Evolutionary conservation across 495 filamentous ascomycete genomes (phyloP), one percentile per base, ranked within the genome.

Genomic region (Parachaetomium inaequale): DNA sequence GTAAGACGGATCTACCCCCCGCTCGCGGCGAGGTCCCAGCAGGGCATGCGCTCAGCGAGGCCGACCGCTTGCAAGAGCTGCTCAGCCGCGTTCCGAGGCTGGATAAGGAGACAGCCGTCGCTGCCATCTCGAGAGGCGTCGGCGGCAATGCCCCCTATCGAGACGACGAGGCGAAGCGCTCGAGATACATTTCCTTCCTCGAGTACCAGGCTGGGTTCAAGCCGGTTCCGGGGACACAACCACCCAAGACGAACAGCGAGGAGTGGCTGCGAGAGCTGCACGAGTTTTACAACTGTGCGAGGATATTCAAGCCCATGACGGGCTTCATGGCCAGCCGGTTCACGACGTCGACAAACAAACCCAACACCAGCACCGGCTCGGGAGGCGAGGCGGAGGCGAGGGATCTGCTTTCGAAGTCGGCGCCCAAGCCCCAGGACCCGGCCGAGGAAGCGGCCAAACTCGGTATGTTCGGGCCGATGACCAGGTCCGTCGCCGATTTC

Each of bases 401-500:
- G 0, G 68, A 79, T 1, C 69, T 87, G 11, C 68, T 93, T 0
- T 77, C 75, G 23, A 81, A 75, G 34, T 85, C 87, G 0, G 70
- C 78, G 11, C 78, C 81, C 40, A 96, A 89, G 66, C 79, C 82
- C 2, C 81, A 87, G 59, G 88, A 94, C 63, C 91, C 93, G 0
- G 90, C 91, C 4, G 89, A 91, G 62, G 85, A 90, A 64, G 94
- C 94, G 6, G 94, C 94, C n/a, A 88, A 83, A 62, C 71, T 96
- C 66, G 92, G 92, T 28, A 96, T 98, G 92, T 98, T 90, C 73
- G 94, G 94, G 0, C 81, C 85, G 2, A 81, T 97, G 85, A 98
- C 94, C 3, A 78, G 94, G 49, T 84, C 79, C 7, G 77, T 79
- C 2, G 62, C 82, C n/a, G 82, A 86, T 7, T 97, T 96, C 68